Conservation (phyloP, 345 rosid genomes). For the Pelargonium nanum region DNA sequence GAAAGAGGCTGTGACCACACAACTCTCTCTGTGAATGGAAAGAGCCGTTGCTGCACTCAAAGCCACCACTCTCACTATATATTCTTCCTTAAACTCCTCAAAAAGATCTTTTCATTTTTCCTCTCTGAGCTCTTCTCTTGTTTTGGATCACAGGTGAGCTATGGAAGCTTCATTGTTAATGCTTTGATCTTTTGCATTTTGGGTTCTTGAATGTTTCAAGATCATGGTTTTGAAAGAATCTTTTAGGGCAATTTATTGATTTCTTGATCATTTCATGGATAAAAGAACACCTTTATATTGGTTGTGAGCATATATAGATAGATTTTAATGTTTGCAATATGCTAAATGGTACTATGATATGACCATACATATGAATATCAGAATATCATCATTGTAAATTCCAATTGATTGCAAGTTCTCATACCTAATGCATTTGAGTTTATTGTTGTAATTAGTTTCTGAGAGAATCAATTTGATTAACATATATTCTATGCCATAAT, state of each 20-base stretch:
- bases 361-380: no score
- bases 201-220: neutral
- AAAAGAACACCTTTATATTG: no score
- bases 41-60: constrained; percentile 11
- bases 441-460: neutral
- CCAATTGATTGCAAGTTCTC: no score
- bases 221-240: neutral
- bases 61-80: neutral
- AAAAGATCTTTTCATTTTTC: neutral
- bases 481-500: neutral
- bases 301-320: no score
- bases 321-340: no score
- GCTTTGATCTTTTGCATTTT: neutral
- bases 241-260: neutral
- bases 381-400: no score
- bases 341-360: no score
- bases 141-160: neutral
- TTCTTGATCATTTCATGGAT: no score
- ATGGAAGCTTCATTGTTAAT: neutral
- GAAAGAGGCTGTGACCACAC: neutral
- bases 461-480: neutral
- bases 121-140: neutral
- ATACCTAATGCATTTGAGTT: no score
- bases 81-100: neutral
- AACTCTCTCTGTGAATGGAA: constrained; percentile 4